A percentile compares a stretch with the other conserved stretches of the same genome.
Evolutionary conservation across 1,139 yeast species (phyloP).

Genomic region (Ashbya aceris): DNA sequence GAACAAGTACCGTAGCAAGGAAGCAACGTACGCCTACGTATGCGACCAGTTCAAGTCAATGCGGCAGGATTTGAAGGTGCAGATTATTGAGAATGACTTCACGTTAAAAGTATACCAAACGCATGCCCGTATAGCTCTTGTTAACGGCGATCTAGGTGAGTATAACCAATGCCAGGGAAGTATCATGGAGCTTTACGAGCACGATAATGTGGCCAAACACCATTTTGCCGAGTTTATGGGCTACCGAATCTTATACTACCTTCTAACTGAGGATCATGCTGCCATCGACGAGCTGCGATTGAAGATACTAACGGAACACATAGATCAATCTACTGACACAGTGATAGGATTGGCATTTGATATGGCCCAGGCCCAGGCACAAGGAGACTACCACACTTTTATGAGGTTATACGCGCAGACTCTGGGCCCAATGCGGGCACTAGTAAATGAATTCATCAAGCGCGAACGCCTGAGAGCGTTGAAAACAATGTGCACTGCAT

Average conservation of each 20-base stretch:
- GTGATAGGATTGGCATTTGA: slow-evolving; percentile 37
- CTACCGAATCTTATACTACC: slow-evolving; percentile 67
- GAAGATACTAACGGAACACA: slow-evolving; percentile 24
- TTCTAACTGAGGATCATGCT: slow-evolving; percentile 60
- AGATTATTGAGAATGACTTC: slow-evolving; percentile 72
- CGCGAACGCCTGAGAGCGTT: slow-evolving; percentile 57
- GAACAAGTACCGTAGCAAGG: slow-evolving; percentile 44
- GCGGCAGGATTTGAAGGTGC: slow-evolving; percentile 90
- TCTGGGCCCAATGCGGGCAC: slow-evolving; percentile 27
- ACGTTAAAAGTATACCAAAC: slow-evolving; percentile 73
- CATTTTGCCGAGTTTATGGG: slow-evolving; percentile 57
- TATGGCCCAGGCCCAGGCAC: slow-evolving; percentile 35
- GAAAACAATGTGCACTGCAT: slow-evolving; percentile 49
- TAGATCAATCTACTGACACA: slow-evolving; percentile 12
- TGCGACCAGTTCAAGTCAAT: slow-evolving; percentile 87
- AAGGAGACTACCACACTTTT: slow-evolving; percentile 43
- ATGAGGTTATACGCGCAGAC: slow-evolving; percentile 38
- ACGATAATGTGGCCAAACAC: slow-evolving; percentile 31
- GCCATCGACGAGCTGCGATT: slow-evolving; percentile 30
- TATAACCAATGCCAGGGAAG: slow-evolving; percentile 92
- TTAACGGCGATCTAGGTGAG: slow-evolving; percentile 80
- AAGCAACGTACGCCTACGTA: slow-evolving; percentile 57
- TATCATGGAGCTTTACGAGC: slow-evolving; percentile 50
- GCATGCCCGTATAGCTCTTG: slow-evolving; percentile 81
- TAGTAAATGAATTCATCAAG: slow-evolving; percentile 40